These are phyloP conservation scores for Hyaloperonospora brassicae DNA, from an alignment of 352 stramenopile species.

Conservation along the genomic window DNA sequence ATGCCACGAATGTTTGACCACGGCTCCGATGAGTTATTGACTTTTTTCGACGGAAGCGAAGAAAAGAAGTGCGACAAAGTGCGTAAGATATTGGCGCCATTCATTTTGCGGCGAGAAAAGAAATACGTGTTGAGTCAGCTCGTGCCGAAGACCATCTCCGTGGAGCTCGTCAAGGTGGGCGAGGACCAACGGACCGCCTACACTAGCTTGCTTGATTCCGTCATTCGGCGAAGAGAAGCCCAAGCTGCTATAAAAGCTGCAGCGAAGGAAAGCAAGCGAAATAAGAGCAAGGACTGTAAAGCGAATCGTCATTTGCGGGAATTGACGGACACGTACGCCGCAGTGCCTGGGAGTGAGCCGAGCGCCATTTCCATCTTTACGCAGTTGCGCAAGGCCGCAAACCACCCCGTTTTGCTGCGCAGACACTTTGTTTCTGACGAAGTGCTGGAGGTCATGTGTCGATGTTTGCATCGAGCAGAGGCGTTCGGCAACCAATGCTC, in stretches of 20 bases:
- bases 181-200: conserved; percentile 84
- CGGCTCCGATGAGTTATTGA: conserved; percentile 68
- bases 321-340: conserved; percentile 29
- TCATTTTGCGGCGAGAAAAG: conserved; percentile 95
- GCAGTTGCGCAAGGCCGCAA: conserved; percentile 94
- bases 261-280: conserved; percentile 55
- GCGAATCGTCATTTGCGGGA: conserved; percentile 36
- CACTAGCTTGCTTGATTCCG: conserved; percentile 53
- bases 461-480: conserved; percentile 67
- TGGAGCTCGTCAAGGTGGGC: conserved; percentile 81
- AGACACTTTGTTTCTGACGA: conserved; percentile 66
- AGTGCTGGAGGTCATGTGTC: conserved; percentile 75
- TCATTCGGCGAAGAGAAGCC: conserved; percentile 56
- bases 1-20: conserved; percentile 88
- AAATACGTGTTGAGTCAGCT: conserved; percentile 91
- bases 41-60: conserved; percentile 76
- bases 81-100: conserved; percentile 92
- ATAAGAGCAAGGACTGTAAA: conserved; percentile 38
- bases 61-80: conserved; percentile 81
- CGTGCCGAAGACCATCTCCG: conserved; percentile 70
- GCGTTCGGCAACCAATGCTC: conserved; percentile 82
- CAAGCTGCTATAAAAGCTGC: conserved; percentile 34
- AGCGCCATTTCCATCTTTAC: conserved; percentile 87
- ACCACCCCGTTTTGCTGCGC: conserved; percentile 93
- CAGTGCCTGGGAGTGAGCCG: conserved; percentile 14